Percentiles rank a stretch among this genome's conserved stretches.
These are phyloP conservation scores for Chaetomium sp. DNA, from an alignment of 2,329 filamentous ascomycete species.

Conservation along the genomic window DNA sequence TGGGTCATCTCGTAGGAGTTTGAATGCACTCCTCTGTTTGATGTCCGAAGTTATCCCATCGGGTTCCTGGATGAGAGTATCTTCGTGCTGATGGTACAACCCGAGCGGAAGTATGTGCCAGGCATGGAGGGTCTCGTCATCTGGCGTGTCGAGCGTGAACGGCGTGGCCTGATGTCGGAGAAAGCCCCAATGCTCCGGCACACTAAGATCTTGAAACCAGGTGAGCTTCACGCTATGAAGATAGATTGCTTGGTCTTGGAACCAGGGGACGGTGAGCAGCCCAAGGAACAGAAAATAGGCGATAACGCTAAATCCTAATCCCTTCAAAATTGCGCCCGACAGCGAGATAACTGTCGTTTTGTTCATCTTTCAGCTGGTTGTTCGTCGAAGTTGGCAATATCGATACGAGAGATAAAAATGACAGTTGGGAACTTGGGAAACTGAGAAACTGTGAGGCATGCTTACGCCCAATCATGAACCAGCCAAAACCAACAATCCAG, in stretches of 20 bases:
- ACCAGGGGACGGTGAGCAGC: conserved; percentile 30
- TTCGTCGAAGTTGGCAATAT: neutral
- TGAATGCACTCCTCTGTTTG: conserved; percentile 33
- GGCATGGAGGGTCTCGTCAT: conserved; percentile 61
- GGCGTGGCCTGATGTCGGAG: conserved; percentile 65
- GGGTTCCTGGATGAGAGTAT: conserved; percentile 35
- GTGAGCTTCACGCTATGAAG: conserved; percentile 48
- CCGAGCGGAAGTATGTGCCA: conserved; percentile 71
- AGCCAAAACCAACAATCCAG: too few species aligned
- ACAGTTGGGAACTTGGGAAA: too few species aligned
- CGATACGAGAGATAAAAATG: too few species aligned
- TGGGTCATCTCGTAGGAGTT: conserved; percentile 39
- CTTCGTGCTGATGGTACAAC: conserved; percentile 56
- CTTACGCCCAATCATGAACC: too few species aligned
- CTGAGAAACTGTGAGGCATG: too few species aligned
- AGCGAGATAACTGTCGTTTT: neutral
- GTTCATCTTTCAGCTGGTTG: neutral
- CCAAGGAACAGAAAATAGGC: conserved; percentile 18
- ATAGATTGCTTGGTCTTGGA: conserved; percentile 53
- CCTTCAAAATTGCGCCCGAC: neutral
- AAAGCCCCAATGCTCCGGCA: conserved; percentile 65
- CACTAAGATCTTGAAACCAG: conserved; percentile 54
- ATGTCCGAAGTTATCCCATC: conserved; percentile 31
- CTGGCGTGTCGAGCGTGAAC: conserved; percentile 58
- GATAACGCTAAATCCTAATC: neutral